Base-by-base conservation (phyloP, 176 grass and related monocot genomes). In the Tuctoria greenei region DNA sequence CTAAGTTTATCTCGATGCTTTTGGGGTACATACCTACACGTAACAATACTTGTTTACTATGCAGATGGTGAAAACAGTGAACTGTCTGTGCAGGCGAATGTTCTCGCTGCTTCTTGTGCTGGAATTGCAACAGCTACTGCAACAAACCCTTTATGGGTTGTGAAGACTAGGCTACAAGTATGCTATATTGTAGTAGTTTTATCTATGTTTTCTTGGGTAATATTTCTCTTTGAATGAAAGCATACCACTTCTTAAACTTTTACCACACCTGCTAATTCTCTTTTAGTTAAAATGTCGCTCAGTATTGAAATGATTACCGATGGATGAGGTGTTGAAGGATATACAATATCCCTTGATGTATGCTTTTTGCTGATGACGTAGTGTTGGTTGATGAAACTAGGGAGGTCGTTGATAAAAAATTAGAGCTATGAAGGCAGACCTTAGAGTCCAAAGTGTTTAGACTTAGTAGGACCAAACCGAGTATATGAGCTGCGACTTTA, bases 151-250 rank as follows among this genome's bases (percentile, higher is more conserved):
- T 78, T 97, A 51, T 97, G 90, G 93, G 93, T 97, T 63, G 87
- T 97, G 66, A 97, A 97, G 86, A 97, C 87, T 72, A 87, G 93
- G 83, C 75, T 97, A 61, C 90, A 97, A 78, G 93, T 97, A 88
- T 75, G 81, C 54, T 78, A 21, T 81, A 59, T 56, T 51, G 62
- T 47, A 79, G 7, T 58, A 2, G 31, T 31, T 31, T 31, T 74
- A 6, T 50, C 35, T 74, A 50, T 27, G 6, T 71, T 84, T 65
- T 65, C 27, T 34, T 55, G 18, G 37, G 7, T 74, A 25, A 5
- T 57, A 25, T 68, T 62, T 72, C 15, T 69, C 66, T 77, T 62
- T 23, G 18, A 66, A 66, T 5, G 34, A 25, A 59, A 20, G 7
- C 13, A 41, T 46, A 16, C 34, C 51, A 42, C 27, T 83, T 75